Conservation (phyloP, 768 basidiomycete genomes). For the Termitomyces heimii region DNA sequence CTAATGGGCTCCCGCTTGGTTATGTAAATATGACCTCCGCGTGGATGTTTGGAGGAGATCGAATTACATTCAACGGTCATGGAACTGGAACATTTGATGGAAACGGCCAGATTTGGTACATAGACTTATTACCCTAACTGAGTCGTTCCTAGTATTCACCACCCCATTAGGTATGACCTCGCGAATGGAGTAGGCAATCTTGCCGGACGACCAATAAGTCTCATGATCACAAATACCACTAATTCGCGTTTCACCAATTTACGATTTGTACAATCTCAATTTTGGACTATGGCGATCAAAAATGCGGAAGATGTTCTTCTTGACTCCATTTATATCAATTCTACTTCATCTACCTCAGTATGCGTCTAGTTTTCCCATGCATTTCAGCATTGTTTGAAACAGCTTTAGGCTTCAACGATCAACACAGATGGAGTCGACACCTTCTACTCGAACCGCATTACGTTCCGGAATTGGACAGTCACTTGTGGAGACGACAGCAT, state of each 20-base stretch:
- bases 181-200: slow-evolving; percentile 31
- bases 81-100: slow-evolving; percentile 33
- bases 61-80: slow-evolving; percentile 22
- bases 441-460: slow-evolving; percentile 30
- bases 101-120: slow-evolving; percentile 34
- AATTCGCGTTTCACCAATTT: slow-evolving; percentile 28
- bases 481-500: slow-evolving; percentile 33
- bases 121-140: background rate
- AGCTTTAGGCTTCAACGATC: slow-evolving; percentile 18
- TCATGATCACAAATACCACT: slow-evolving; percentile 29
- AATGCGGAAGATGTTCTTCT: slow-evolving; percentile 28
- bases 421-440: slow-evolving; percentile 35
- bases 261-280: slow-evolving; percentile 34
- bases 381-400: background rate
- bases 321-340: slow-evolving; percentile 33
- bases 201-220: slow-evolving; percentile 28
- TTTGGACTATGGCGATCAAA: slow-evolving; percentile 34
- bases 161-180: slow-evolving; percentile 27
- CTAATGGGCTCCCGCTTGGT: slow-evolving; percentile 25
- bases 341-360: slow-evolving; percentile 27
- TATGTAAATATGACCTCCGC: slow-evolving; percentile 32
- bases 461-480: slow-evolving; percentile 30
- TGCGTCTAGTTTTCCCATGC: background rate
- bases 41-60: slow-evolving; percentile 29
- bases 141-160: background rate